Evolutionary conservation across 2,329 filamentous ascomycete species (phyloP), one percentile per base, ranked within the genome.

Genomic region (Claviceps monticola): DNA sequence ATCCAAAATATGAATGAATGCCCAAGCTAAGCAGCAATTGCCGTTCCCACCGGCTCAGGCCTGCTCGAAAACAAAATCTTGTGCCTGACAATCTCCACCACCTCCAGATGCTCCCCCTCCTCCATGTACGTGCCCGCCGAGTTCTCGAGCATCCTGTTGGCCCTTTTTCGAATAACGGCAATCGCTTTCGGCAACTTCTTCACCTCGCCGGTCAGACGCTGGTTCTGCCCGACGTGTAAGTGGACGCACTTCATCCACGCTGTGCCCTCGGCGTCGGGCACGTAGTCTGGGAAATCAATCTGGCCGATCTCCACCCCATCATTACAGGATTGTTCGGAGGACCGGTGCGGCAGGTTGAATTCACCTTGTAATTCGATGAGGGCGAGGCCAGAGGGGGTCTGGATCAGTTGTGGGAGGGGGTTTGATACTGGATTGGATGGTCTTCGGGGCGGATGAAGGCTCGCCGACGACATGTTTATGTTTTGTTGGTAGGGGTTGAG

Each of bases 231-330:
- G 4, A 97, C 79, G 63, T 91, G 95, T 48, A 97, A 71, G 62
- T 95, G 87, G 29, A 91, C 88, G 38, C 80, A 77, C 68, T 89
- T 94, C 86, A 91, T 95, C 90, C 90, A 96, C 9, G 77, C 78
- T 0, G 79, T 83, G 59, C 80, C 66, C 48, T 61, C 61, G 13
- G 60, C 59, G 26, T 59, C 65, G 13, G 62, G 60, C 8, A 78
- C 73, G 64, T 90, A 88, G 59, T 87, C 76, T 1, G 88, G 88
- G 60, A 95, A 95, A 36, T 84, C 76, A 34, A 95, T 74, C 52
- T 79, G 82, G 36, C 89, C 89, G 56, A 95, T 74, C 19, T 66
- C 60, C 16, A 54, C 17, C 2, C 63, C 55, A 17, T 64, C 62
- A 5, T 56, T 54, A 38, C 68, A 55, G 5, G 62, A 48, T 21